A percentile compares a stretch with the other conserved stretches of the same genome.
phyloP scores from a whole-genome alignment of 2,329 filamentous ascomycete genomes.

The Ascochyta rabiei region DNA sequence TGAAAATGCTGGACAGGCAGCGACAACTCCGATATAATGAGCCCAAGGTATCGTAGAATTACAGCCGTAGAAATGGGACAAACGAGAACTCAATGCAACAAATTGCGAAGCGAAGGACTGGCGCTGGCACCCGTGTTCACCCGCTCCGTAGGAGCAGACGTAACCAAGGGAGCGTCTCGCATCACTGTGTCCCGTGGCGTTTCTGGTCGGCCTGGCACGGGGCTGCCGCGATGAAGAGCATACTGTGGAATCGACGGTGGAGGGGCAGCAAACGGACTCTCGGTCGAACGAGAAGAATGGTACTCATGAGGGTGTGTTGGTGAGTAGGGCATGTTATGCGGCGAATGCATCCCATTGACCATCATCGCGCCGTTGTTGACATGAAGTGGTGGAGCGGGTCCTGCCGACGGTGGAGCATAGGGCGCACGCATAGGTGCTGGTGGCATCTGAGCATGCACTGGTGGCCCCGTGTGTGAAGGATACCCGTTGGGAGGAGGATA shows the following conservation, averaged over 20 bases:
- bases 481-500: constrained; percentile 46
- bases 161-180: constrained; percentile 38
- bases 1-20: constrained; percentile 21
- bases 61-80: constrained; percentile 15
- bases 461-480: constrained; percentile 38
- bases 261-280: constrained; percentile 44
- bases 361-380: constrained; percentile 40
- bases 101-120: constrained; percentile 55
- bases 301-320: constrained; percentile 44
- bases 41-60: constrained; percentile 21
- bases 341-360: constrained; percentile 48
- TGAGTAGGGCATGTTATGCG: constrained; percentile 44
- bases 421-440: constrained; percentile 35
- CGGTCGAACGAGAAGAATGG: constrained; percentile 42
- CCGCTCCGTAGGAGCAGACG: constrained; percentile 37
- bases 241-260: constrained; percentile 34
- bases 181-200: constrained; percentile 44
- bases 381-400: constrained; percentile 41
- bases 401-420: constrained; percentile 37
- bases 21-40: constrained; percentile 29
- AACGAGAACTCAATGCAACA: constrained; percentile 49
- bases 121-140: constrained; percentile 51
- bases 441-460: constrained; percentile 38
- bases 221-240: constrained; percentile 41
- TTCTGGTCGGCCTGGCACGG: constrained; percentile 41